These are phyloP conservation scores for Cutaneotrichosporon cavernicola DNA, from an alignment of 1,284 basidiomycete species.

Conservation along the genomic window DNA sequence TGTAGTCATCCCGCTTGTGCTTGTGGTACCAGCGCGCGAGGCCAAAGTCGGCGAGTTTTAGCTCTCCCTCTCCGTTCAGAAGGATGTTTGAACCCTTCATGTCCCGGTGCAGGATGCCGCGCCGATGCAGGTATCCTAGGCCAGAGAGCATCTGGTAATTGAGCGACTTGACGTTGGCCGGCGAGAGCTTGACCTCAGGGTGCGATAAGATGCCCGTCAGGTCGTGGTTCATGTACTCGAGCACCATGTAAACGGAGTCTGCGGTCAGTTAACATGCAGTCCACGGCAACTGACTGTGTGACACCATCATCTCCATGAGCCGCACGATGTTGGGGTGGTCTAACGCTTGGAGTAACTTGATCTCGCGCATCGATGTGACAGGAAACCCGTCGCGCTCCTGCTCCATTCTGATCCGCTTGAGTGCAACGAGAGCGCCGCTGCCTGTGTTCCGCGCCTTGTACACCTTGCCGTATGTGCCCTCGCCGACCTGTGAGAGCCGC, in stretches of 20 bases:
- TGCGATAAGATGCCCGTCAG: conserved; percentile 92
- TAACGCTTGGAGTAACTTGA: conserved; percentile 91
- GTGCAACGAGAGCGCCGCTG: conserved; percentile 74
- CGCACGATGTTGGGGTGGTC: conserved; percentile 85
- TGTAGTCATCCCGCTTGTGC: conserved; percentile 80
- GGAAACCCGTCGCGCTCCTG: conserved; percentile 96
- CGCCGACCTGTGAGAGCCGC: conserved; percentile 90
- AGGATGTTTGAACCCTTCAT: conserved; percentile 98
- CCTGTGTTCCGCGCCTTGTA: conserved; percentile 90
- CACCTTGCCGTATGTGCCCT: conserved; percentile 98
- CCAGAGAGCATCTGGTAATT: conserved; percentile 92
- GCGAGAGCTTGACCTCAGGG: conserved; percentile 76
- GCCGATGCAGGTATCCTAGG: conserved; percentile 88
- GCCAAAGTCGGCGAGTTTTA: conserved; percentile 97
- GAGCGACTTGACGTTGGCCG: conserved; percentile 90
- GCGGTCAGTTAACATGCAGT: not conserved
- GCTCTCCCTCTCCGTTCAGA: conserved; percentile 85
- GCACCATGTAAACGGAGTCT: conserved; percentile 98
- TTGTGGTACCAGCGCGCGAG: conserved; percentile 96
- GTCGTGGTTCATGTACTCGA: conserved; percentile 99
- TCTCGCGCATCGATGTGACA: conserved; percentile 97
- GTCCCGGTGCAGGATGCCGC: conserved; percentile 94
- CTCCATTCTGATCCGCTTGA: conserved; percentile 99
- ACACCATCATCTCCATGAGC: conserved; percentile 97
- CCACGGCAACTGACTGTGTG: conserved; percentile 66